Evolutionary conservation across 2,329 filamentous ascomycete species (phyloP).

Genomic region (Apiospora aurea): DNA sequence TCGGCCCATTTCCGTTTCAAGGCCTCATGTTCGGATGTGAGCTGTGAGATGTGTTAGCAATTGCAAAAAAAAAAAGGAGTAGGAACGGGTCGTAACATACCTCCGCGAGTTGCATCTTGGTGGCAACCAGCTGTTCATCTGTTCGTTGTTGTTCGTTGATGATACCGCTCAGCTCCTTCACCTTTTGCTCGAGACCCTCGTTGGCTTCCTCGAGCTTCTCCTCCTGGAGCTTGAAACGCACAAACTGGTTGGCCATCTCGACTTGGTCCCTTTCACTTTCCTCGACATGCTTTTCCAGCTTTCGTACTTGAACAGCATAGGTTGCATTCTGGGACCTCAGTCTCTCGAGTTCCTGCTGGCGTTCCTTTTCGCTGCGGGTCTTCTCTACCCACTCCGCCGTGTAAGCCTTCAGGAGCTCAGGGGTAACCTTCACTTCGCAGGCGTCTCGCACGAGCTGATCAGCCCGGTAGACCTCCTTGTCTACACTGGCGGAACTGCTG

Average conservation of each 20-base stretch:
- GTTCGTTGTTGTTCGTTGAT: conserved; percentile 80
- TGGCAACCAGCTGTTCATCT: conserved; percentile 88
- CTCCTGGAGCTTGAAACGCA: conserved; percentile 92
- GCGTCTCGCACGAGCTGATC: conserved; percentile 94
- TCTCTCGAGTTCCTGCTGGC: conserved; percentile 80
- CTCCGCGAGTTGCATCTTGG: conserved; percentile 95
- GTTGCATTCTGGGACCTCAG: conserved; percentile 72
- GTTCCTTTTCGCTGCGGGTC: conserved; percentile 79
- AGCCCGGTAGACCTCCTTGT: conserved; percentile 95
- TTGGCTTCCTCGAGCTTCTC: conserved; percentile 89
- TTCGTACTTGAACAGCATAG: conserved; percentile 78
- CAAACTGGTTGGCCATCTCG: conserved; percentile 86
- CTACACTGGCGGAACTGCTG: conserved; percentile 83
- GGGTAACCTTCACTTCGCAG: conserved; percentile 84
- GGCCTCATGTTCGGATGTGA: conserved; percentile 74
- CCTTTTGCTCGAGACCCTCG: conserved; percentile 84
- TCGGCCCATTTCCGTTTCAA: conserved; percentile 81
- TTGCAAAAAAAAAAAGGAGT: background rate
- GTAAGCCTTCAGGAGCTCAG: conserved; percentile 82
- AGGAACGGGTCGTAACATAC: conserved; percentile 61
- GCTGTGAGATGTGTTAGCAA: conserved; percentile 51
- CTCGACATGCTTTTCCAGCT: conserved; percentile 86
- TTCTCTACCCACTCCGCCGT: conserved; percentile 92
- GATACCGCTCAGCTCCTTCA: conserved; percentile 76
- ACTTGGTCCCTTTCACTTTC: conserved; percentile 91